These are phyloP conservation scores for Suhomyces kunorum DNA, from an alignment of 1,139 yeast species.

Conservation along the genomic window DNA sequence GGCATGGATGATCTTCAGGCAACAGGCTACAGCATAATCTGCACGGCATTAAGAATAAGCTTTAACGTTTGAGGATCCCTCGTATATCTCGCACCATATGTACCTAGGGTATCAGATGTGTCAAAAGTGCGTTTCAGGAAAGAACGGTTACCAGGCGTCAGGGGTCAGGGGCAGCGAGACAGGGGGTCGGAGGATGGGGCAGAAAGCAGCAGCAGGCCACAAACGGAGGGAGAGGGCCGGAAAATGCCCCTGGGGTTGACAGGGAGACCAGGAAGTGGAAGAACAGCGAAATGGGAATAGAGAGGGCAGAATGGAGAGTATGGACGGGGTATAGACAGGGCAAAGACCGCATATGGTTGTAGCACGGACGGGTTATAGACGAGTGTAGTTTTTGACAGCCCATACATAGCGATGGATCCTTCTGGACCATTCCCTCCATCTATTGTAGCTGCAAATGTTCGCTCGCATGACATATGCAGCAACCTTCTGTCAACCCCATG, in stretches of 20 bases:
- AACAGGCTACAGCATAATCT: neutral
- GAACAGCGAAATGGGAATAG: no score
- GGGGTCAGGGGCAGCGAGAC: slow-evolving; percentile 1
- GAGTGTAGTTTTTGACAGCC: no score
- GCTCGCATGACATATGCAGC: no score
- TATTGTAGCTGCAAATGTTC: neutral
- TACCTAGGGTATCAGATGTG: slow-evolving; percentile 3
- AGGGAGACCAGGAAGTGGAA: neutral
- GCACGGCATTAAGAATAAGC: neutral
- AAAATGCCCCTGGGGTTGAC: neutral
- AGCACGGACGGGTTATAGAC: no score
- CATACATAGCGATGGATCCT: no score
- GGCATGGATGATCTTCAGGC: slow-evolving; percentile 1
- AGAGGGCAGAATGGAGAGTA: no score
- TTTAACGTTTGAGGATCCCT: neutral
- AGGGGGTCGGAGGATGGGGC: slow-evolving; percentile 1
- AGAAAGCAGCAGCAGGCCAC: no score
- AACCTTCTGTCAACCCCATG: no score
- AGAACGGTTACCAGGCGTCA: no score
- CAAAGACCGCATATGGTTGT: no score
- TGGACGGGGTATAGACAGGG: no score
- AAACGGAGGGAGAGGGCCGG: neutral
- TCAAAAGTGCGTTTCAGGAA: slow-evolving; percentile 4
- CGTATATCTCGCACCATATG: neutral
- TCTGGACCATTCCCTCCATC: no score